Evolutionary conservation across 2,329 filamentous ascomycete species (phyloP).

Genomic region (Talaromyces albobiverticillius): DNA sequence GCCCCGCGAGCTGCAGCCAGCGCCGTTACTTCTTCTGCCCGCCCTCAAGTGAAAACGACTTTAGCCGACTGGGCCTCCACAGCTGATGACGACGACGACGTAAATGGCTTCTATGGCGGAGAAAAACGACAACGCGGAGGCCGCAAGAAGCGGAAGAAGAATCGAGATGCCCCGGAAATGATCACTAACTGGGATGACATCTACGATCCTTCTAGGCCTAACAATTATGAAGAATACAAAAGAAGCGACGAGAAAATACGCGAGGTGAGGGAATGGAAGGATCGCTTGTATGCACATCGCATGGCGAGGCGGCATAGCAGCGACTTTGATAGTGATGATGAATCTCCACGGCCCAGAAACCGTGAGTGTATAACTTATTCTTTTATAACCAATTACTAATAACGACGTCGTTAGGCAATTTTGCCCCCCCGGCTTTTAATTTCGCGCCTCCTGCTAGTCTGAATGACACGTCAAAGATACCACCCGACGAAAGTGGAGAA

Average conservation of each 20-base stretch:
- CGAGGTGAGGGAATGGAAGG: conserved; percentile 83
- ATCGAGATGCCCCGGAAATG: conserved; percentile 58
- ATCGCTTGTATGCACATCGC: conserved; percentile 70
- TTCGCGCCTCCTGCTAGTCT: conserved; percentile 53
- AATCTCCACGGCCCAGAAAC: conserved; percentile 43
- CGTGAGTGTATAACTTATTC: conserved; percentile 38
- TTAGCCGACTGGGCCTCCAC: conserved; percentile 77
- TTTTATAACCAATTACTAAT: conserved; percentile 10
- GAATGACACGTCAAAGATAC: conserved; percentile 34
- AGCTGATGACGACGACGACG: conserved; percentile 82
- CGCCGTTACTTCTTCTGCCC: conserved; percentile 31
- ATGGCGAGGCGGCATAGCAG: conserved; percentile 46
- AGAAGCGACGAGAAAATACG: conserved; percentile 77
- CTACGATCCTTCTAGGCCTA: conserved; percentile 80
- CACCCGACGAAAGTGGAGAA: conserved; percentile 10
- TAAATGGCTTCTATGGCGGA: conserved; percentile 60
- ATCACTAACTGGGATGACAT: conserved; percentile 82
- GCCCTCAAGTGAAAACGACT: conserved; percentile 60
- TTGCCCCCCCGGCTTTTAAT: conserved; percentile 47
- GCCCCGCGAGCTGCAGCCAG: conserved; percentile 23
- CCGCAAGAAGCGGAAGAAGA: conserved; percentile 74
- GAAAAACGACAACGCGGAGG: conserved; percentile 74
- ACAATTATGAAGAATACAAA: conserved; percentile 79
- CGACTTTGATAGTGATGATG: conserved; percentile 50
- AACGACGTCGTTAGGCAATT: conserved; percentile 41